These are phyloP conservation scores for Medicago truncatula DNA, from an alignment of 306 rosid genomes.

Conservation along the genomic window MtrunA17r5.0-ANR NC_053046.1:4983001-4983500, in stretches of 20 bases:
- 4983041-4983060: slow-evolving; percentile 88
- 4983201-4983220: slow-evolving; percentile 91
- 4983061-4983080: slow-evolving; percentile 72
- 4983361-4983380: slow-evolving; percentile 75
- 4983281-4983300: slow-evolving; percentile 81
- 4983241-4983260: slow-evolving; percentile 81
- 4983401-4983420: slow-evolving; percentile 75
- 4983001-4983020: slow-evolving; percentile 68
- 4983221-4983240: slow-evolving; percentile 75
- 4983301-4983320: slow-evolving; percentile 71
- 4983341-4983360: slow-evolving; percentile 86
- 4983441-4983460: slow-evolving; percentile 71
- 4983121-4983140: slow-evolving; percentile 74
- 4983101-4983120: slow-evolving; percentile 96
- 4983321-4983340: slow-evolving; percentile 82
- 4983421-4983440: slow-evolving; percentile 88
- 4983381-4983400: slow-evolving; percentile 75
- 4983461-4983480: slow-evolving; percentile 89
- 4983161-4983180: slow-evolving; percentile 79
- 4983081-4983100: slow-evolving; percentile 70
- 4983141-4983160: slow-evolving; percentile 66
- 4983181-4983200: slow-evolving; percentile 84
- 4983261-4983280: slow-evolving; percentile 97
- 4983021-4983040: slow-evolving; percentile 83
- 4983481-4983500: slow-evolving; percentile 85